Evolutionary conservation across 2,329 filamentous ascomycete species (phyloP), one percentile per base, ranked within the genome.

Genomic region (Alternaria hordeiaustralica): DNA sequence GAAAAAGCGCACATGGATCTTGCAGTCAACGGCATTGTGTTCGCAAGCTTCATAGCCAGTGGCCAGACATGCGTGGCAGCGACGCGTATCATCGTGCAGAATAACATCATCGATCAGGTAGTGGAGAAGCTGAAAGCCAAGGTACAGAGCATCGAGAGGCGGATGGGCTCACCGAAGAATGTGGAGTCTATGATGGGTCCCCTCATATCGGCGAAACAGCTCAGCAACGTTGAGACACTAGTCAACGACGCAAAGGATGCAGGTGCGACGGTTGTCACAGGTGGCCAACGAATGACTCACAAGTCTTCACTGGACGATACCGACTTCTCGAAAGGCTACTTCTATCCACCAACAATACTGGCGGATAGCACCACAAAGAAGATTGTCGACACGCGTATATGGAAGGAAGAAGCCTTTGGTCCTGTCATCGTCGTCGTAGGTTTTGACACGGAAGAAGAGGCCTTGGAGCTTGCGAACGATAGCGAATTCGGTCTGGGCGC

Each of bases 101-200:
- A 79, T 18, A 79, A 72, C 5, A 81, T 87, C 9, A 74, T 83
- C 11, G 68, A 71, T 21, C 73, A 80, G 4, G 73, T 80, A 0
- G 72, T 86, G 8, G 65, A 76, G 6, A 80, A 80, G 23, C 67
- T 83, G 20, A 77, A 82, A 53, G 66, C 62, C 15, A 83, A 81
- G 59, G 73, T 87, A 3, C 81, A 87, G n/a, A 86, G 83, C 6
- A 86, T 88, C 28, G 71, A 81, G 0, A 74, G 80, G 4, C 83
- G 86, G 5, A 88, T 90, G 75, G 89, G 88, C 1, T 83, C 85
- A 5, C 88, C 88, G 0, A 81, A 77, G 4, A 87, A 90, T 58
- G 78, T 80, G 0, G 82, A 82, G 2, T 89, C 87, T 0, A 86
- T 87, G 77, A 92, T 92, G 85, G 89, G 89, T 0, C 87, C 88